These are phyloP conservation scores for Lecanicillium sp. DNA, from an alignment of 2,329 filamentous ascomycete species.

Conservation along the genomic window DNA sequence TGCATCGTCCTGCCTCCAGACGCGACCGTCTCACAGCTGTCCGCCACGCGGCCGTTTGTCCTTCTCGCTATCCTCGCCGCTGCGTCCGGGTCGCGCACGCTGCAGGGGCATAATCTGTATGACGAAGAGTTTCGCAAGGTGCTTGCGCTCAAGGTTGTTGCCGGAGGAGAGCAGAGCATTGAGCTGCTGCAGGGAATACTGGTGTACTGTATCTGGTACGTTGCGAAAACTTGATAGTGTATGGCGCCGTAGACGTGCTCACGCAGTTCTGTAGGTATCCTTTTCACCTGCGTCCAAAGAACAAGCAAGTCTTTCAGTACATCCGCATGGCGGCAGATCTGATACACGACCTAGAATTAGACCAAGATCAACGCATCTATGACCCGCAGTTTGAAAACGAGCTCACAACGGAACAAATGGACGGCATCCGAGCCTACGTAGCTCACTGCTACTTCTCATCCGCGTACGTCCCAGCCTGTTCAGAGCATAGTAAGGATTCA, in stretches of 20 bases:
- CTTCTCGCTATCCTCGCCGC: slow-evolving; percentile 46
- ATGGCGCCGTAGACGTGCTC: no score
- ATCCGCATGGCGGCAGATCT: slow-evolving; percentile 44
- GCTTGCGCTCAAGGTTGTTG: slow-evolving; percentile 47
- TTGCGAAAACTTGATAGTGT: no score
- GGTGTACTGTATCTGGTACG: slow-evolving; percentile 50
- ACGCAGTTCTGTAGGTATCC: no score
- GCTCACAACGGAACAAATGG: slow-evolving; percentile 23
- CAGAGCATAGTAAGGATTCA: no score
- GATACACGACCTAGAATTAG: slow-evolving; percentile 40
- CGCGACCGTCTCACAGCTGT: slow-evolving; percentile 34
- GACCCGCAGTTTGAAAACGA: not conserved
- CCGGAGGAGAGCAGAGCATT: slow-evolving; percentile 47
- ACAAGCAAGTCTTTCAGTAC: slow-evolving; percentile 42
- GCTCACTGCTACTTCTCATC: slow-evolving; percentile 6
- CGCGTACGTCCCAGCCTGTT: not conserved
- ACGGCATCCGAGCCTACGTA: slow-evolving; percentile 35
- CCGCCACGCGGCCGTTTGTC: slow-evolving; percentile 41
- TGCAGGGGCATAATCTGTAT: slow-evolving; percentile 45
- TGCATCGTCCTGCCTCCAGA: slow-evolving; percentile 33
- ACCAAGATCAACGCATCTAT: slow-evolving; percentile 24
- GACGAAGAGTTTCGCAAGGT: slow-evolving; percentile 52
- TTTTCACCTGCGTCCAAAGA: slow-evolving; percentile 44
- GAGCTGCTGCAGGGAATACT: slow-evolving; percentile 50
- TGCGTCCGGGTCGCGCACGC: slow-evolving; percentile 37